Evolutionary conservation across 2,329 filamentous ascomycete species (phyloP).

Genomic region (Acarospora socialis): DNA sequence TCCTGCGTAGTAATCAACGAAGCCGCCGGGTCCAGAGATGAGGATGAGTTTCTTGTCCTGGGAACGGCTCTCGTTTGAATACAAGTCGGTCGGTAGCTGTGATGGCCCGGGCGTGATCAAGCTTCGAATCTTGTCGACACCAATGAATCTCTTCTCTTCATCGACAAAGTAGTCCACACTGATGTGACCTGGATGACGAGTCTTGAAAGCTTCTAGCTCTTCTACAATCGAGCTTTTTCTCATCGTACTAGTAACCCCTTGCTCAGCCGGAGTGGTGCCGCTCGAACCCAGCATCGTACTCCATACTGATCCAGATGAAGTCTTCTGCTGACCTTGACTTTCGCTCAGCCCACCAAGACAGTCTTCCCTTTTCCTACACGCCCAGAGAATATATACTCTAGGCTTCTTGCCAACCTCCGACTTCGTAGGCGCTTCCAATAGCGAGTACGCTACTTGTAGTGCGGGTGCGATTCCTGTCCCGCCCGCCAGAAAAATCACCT

Average conservation of each 20-base stretch:
- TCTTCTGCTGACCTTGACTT: conserved; percentile 16
- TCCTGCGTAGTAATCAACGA: conserved; percentile 68
- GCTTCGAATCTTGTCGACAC: conserved; percentile 36
- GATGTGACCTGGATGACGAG: conserved; percentile 40
- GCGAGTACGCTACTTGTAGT: conserved; percentile 57
- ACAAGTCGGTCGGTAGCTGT: conserved; percentile 16
- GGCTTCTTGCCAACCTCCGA: conserved; percentile 18
- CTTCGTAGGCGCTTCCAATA: conserved; percentile 32
- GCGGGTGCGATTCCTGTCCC: conserved; percentile 89
- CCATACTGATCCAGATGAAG: conserved; percentile 19
- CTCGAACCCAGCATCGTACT: conserved; percentile 18
- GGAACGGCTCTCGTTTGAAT: conserved; percentile 19
- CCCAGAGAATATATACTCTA: conserved; percentile 66
- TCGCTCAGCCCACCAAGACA: conserved; percentile 47
- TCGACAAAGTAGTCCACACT: conserved; percentile 67
- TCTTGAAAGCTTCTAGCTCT: conserved; percentile 50
- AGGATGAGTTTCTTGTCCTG: conserved; percentile 54
- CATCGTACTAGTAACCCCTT: conserved; percentile 7
- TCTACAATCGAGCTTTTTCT: conserved; percentile 29
- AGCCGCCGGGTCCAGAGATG: conserved; percentile 82
- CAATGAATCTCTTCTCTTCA: conserved; percentile 57
- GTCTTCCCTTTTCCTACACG: conserved; percentile 53
- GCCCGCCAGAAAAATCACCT: conserved; percentile 73
- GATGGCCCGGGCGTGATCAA: conserved; percentile 18
- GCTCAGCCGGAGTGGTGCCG: conserved; percentile 2